Conservation (phyloP, 73 alveolate genomes). For the Tetrahymena malaccensis region DNA sequence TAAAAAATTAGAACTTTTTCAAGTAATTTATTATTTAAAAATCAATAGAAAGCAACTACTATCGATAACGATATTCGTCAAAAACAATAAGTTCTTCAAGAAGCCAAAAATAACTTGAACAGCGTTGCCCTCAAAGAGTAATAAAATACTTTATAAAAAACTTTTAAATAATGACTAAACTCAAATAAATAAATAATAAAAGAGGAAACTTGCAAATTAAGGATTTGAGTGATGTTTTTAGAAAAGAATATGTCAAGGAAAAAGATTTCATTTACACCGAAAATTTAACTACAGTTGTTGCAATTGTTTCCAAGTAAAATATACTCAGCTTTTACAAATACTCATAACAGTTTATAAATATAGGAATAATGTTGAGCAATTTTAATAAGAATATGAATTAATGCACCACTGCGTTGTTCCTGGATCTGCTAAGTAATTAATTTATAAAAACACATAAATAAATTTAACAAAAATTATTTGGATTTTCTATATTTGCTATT, state of each 20-base stretch:
- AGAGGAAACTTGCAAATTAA: conserved; percentile 50
- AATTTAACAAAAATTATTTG: too few species aligned
- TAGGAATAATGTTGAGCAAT: not conserved
- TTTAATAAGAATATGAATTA: conserved; percentile 29
- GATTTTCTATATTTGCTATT: too few species aligned
- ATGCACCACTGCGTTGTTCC: conserved; percentile 46
- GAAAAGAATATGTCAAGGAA: conserved; percentile 15
- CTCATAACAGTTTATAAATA: not conserved
- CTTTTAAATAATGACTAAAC: not conserved
- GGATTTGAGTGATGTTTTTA: conserved; percentile 61
- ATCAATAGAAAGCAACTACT: conserved; percentile 21
- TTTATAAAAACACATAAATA: too few species aligned
- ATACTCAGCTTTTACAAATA: not conserved
- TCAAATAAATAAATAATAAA: not conserved
- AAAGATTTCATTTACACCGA: conserved; percentile 50
- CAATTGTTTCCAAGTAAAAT: conserved; percentile 43
- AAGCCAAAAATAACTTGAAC: conserved; percentile 15
- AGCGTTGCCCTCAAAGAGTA: conserved; percentile 27
- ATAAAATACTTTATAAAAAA: not conserved
- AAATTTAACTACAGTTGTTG: conserved; percentile 40
- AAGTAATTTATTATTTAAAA: not conserved
- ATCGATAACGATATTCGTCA: conserved; percentile 26
- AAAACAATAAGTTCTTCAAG: conserved; percentile 14
- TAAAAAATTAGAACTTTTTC: too few species aligned
- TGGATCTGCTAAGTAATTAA: conserved; percentile 32